Evolutionary conservation across 805 yeast species (phyloP), one percentile per base, ranked within the genome.

Genomic region (Monosporozyma servazzii): DNA sequence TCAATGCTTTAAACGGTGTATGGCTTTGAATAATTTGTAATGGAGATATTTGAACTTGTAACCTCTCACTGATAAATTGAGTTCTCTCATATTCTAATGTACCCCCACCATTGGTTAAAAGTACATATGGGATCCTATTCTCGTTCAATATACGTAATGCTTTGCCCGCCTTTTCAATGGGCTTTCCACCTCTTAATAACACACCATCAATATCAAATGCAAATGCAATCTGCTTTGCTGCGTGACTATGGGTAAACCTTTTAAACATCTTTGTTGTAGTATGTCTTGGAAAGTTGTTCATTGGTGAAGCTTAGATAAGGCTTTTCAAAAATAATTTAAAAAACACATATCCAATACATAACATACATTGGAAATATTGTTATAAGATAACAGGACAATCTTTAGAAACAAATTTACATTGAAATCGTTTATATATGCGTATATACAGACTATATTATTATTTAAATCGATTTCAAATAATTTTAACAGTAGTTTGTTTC

Each of bases 21-120:
- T 90, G 97, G 40, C 91, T 81, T 66, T 86, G 95, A 17, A 90
- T 81, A 44, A 90, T 72, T 60, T 89, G 96, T 44, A 73, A 66
- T 2, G 80, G 75, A 29, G 76, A 69, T n/a, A 84, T 66, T 1
- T 62, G 60, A 2, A 65, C 64, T 7, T 70, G 74, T 49, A 85
- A 66, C 36, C 67, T 67, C 8, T 70, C 60, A 2, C 80, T 74
- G 3, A 87, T 64, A 33, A 74, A 76, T 2, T 72, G 70, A 2
- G 81, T 80, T 44, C 96, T 71, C n/a, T 73, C 75, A 5, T 60
- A 54, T 61, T 89, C 97, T 11, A 77, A 68, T 31, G 75, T 75
- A 2, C 97, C 96, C 6, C 96, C 96, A 18, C 97, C 96, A 65
- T 90, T 89, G 7, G 96, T 89, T 63, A 90, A 73, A 42, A 90